Conservation (phyloP, 2,329 filamentous ascomycete genomes). For the Incumbomyces delicatus region DNA sequence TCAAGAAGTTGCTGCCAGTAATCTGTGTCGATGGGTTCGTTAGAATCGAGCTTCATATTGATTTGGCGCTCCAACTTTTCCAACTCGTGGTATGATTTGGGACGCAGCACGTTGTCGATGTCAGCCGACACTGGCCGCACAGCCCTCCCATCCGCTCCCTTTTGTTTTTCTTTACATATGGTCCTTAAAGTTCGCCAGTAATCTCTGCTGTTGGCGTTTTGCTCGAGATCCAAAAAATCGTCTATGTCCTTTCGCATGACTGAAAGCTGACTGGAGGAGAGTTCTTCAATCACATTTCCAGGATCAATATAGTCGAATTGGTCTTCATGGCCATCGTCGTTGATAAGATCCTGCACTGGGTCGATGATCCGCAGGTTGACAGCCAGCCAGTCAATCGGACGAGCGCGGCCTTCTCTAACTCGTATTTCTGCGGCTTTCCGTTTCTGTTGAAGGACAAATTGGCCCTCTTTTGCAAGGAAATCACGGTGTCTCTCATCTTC, state of each 20-base stretch:
- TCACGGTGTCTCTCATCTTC: conserved; percentile 68
- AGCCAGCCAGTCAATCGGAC: conserved; percentile 86
- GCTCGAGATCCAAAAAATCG: conserved; percentile 70
- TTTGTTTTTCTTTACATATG: conserved; percentile 66
- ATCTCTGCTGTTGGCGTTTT: conserved; percentile 63
- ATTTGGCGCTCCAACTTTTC: conserved; percentile 80
- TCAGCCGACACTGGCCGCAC: conserved; percentile 75
- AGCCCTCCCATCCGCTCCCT: conserved; percentile 58
- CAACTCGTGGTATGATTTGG: conserved; percentile 81
- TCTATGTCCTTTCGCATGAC: conserved; percentile 78
- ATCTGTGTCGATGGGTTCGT: conserved; percentile 89
- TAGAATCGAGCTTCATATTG: conserved; percentile 69
- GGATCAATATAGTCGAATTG: conserved; percentile 76
- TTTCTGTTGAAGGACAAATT: conserved; percentile 88
- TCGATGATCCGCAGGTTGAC: conserved; percentile 87
- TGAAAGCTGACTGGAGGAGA: conserved; percentile 56
- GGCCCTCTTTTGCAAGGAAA: conserved; percentile 91
- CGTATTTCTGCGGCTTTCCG: conserved; percentile 97
- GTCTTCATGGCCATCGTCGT: conserved; percentile 69
- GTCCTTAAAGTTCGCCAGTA: conserved; percentile 87
- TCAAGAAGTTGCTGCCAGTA: conserved; percentile 93
- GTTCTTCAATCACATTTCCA: conserved; percentile 64
- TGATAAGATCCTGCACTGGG: conserved; percentile 63
- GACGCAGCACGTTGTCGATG: conserved; percentile 75
- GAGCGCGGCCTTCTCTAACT: conserved; percentile 80